Base-by-base conservation (phyloP, 352 stramenopile genomes). In the Plasmopara viticola region DNA sequence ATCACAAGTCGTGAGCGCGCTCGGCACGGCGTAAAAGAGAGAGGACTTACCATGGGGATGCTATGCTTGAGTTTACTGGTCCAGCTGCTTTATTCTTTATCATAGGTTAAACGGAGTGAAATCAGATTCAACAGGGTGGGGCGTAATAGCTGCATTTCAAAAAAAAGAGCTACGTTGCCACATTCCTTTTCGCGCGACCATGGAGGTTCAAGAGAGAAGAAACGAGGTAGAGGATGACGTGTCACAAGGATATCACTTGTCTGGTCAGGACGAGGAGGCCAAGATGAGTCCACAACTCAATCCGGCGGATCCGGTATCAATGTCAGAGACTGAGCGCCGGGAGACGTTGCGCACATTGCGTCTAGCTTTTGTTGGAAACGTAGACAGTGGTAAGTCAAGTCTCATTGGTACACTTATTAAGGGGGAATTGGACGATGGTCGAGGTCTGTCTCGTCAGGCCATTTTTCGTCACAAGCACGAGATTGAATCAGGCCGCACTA, bases 371-470 rank as follows among this genome's bases (percentile, higher is more conserved):
- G 88, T 97, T 38, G 88, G 88, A 35, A 97, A 97, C 57, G 88
- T 97, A 29, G 87, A 97, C 68, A 91, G 79, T 55, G 90, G 91
- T 60, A 97, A 97, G 73, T 96, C 86, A 20, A 97, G 87, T 44
- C 66, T 97, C 38, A 96, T 97, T 46, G 84, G 89, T 12, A 95
- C 88, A 31, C 66, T 99, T 15, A 98, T 97, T 34, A 97, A 95
- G 40, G 93, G 89, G 48, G 83, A 93, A 29, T 72, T 99, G 40
- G 97, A 99, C 66, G 96, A 99, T 67, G 96, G 97, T 29, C 89
- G 96, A 34, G 97, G 84, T 7, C 74, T 74, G 6, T 90, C 84
- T 41, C 78, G 84, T 18, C 72, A 87, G 53, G 81, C 79, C 34
- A 86, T 94, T 40, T 94, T 94, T 53, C 81, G 84, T 48, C 84